Base-by-base conservation (phyloP, 108 stramenopile genomes). In the Hondaea fermentalgiana region DNA sequence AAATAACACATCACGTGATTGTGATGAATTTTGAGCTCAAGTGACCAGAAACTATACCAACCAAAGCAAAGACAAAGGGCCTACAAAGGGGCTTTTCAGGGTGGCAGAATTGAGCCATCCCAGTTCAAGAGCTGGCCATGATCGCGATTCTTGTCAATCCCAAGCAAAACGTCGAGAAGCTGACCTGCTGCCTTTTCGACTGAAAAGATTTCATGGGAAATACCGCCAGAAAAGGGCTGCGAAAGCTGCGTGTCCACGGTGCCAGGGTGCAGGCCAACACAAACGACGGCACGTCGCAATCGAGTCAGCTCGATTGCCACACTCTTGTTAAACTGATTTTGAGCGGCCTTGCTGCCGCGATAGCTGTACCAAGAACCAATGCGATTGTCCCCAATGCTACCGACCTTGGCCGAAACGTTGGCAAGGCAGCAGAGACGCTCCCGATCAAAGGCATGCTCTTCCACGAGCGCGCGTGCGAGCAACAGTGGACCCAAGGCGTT, bases 291-390 rank as follows among this genome's bases (percentile, higher is more conserved):
- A 45, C 94, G 92, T 5, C 47, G 12, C 44, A 89, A 19, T 5
- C 97, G 90, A 57, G 91, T 93, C 72, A 97, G 88, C 88, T 98
- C 98, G 42, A 95, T 91, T 5, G 95, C 94, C 87, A 95, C 89
- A 23, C 96, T 95, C 87, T 95, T 89, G 16, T 95, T 97, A 6
- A 93, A 93, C 90, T 95, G 94, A 91, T 98, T 98, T 92, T 97
- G 92, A 1, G 97, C 97, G 12, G 96, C 64, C 90, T 98, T 98
- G 60, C 95, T 95, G 71, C 95, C 92, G 60, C 98, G 94, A 89
- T 98, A 98, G 45, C 91, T 90, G 92, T 97, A 96, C 98, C 98
- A 98, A 44, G 96, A 97, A 14, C 98, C 98, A 35, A 97, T 83
- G 35, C 89, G 72, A 92, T 97, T 97, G 89, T 98, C 98, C 2